Percentiles rank a stretch among this genome's conserved stretches.
Evolutionary conservation across 2,329 filamentous ascomycete species (phyloP).

Genomic region (Curvularia lunata): DNA sequence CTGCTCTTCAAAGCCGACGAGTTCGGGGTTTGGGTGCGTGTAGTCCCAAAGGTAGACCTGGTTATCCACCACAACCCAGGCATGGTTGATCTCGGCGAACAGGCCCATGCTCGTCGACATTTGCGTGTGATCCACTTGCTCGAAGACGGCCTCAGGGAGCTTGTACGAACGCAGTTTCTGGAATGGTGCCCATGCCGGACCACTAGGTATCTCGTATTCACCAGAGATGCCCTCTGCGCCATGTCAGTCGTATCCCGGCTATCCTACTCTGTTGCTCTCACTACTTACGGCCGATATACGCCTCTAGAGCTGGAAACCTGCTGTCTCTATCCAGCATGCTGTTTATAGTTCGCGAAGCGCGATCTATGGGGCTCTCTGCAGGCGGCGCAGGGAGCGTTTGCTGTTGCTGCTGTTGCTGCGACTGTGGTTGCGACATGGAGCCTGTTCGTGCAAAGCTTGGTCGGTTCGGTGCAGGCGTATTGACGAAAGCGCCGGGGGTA

Average conservation of each 20-base stretch:
- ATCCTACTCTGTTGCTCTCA: neutral
- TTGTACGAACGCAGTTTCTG: slow-evolving; percentile 85
- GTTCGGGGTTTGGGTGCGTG: slow-evolving; percentile 85
- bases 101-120: slow-evolving; percentile 93
- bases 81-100: slow-evolving; percentile 92
- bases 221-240: slow-evolving; percentile 81
- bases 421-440: slow-evolving; percentile 35
- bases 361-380: slow-evolving; percentile 68
- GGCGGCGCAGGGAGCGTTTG: slow-evolving; percentile 34
- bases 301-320: slow-evolving; percentile 86
- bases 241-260: slow-evolving; percentile 36
- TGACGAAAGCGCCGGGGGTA: slow-evolving; percentile 76
- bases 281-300: slow-evolving; percentile 81
- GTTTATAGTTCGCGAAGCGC: slow-evolving; percentile 85
- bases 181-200: slow-evolving; percentile 82
- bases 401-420: slow-evolving; percentile 22
- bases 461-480: slow-evolving; percentile 68
- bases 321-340: slow-evolving; percentile 76
- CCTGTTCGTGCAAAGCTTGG: slow-evolving; percentile 35
- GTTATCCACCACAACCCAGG: slow-evolving; percentile 95
- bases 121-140: slow-evolving; percentile 87
- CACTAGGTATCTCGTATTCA: slow-evolving; percentile 80
- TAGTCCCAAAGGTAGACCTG: slow-evolving; percentile 98
- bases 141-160: slow-evolving; percentile 89
- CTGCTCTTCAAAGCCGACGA: slow-evolving; percentile 92